Base-by-base conservation (phyloP, 1,139 yeast species). In the Lodderomyces jiufengensis region DNA sequence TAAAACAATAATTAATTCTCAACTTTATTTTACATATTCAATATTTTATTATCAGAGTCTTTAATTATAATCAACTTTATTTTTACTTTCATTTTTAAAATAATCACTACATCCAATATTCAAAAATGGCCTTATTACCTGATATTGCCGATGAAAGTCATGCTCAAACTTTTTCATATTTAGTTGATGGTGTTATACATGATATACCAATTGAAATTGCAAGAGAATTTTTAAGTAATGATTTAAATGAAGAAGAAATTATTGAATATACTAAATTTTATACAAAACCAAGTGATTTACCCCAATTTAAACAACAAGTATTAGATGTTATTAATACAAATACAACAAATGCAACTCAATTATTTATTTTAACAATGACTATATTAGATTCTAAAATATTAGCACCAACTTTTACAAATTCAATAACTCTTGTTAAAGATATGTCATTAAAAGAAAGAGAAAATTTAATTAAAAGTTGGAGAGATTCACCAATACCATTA, bases 171-270 rank as follows among this genome's bases (percentile, higher is more conserved):
- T 47, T 63, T 30, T 28, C 55, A 18, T 36, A 43, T 12, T 47
- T 70, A 27, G 54, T 65, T 3, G 75, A 70, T 49, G 71, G 65
- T 3, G 40, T 67, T 7, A 39, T 66, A 35, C 66, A 60, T 38
- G 68, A 63, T 22, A 52, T 63, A 2, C 44, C 60, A 2, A 59
- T 66, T 3, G 63, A 59, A 1, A 40, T 42, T 12, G 46, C 68
- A 14, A 54, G 44, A 33, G 61, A 64, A 2, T 51, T 47, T 29
- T 48, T 68, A 26, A 54, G 52, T 27, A 48, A 50, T 4, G 44
- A 44, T 11, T 59, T 66, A 35, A 61, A 67, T 3, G 40, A 40
- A 27, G 64, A 57, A 5, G 53, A 52, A 38, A 39, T 66, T n/a
- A 56, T 61, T 3, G 65, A 62, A 29, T 69, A 67, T 41, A 50